These are phyloP conservation scores for Alternaria triticimaculans DNA, from an alignment of 2,329 filamentous ascomycete genomes.

Conservation along the genomic window DNA sequence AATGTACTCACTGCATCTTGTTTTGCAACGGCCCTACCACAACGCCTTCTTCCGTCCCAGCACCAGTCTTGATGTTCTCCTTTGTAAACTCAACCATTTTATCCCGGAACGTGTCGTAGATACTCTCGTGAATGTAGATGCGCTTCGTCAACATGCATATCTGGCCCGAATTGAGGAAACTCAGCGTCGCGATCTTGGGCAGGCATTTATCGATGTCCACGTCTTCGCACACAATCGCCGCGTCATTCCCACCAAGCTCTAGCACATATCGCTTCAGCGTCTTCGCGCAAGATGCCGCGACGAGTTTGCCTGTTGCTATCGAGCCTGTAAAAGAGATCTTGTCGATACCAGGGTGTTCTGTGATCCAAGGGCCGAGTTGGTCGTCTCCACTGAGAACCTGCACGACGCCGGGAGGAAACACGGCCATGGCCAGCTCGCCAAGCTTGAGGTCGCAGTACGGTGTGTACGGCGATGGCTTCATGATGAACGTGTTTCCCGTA, in stretches of 20 bases:
- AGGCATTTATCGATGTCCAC: constrained; percentile 55
- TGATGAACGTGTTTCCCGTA: constrained; percentile 62
- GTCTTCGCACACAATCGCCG: constrained; percentile 64
- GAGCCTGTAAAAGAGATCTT: constrained; percentile 71
- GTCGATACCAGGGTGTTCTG: constrained; percentile 63
- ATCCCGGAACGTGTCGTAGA: constrained; percentile 39
- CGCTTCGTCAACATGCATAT: constrained; percentile 36
- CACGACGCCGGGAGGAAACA: constrained; percentile 68
- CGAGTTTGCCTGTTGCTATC: constrained; percentile 64
- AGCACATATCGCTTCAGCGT: constrained; percentile 66
- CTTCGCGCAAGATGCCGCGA: constrained; percentile 61
- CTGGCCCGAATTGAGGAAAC: constrained; percentile 66
- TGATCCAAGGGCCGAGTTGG: constrained; percentile 65
- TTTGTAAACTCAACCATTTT: constrained; percentile 56
- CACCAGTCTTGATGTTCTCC: constrained; percentile 38
- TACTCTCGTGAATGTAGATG: constrained; percentile 45
- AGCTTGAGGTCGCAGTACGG: constrained; percentile 66
- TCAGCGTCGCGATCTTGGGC: constrained; percentile 41
- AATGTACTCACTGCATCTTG: background rate
- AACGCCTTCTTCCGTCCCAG: background rate
- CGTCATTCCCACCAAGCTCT: constrained; percentile 63
- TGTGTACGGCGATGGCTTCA: constrained; percentile 64
- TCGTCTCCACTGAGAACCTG: constrained; percentile 67
- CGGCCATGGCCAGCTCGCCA: constrained; percentile 61
- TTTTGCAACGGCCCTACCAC: background rate